Evolutionary conservation across 2,329 filamentous ascomycete species (phyloP), one percentile per base, ranked within the genome.

Genomic region (Scedosporium aurantiacum): DNA sequence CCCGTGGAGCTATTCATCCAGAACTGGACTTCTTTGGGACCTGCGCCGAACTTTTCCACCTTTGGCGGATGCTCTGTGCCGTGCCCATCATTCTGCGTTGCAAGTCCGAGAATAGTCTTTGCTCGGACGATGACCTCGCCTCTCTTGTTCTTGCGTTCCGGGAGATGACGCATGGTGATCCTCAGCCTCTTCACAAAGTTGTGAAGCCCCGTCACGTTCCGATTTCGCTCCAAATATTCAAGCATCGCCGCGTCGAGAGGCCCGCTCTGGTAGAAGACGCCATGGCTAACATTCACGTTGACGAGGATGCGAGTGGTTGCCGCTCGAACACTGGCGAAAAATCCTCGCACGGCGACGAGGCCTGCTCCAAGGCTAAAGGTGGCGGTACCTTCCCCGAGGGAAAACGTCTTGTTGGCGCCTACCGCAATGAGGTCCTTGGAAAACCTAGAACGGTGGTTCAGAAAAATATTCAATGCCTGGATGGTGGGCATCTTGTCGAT

Each of bases 211-310:
- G 58, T 21, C 32, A 65, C 54, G 25, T 62, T 57, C 5, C 43
- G 8, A 45, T 32, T 28, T 10, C 28, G 58, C 12, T 47, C 61
- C 3, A 62, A 54, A 5, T 52, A 59, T 5, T 58, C 60, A 1
- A 45, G 12, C 32, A 70, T 65, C 0, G 69, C 27, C 8, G 63
- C 28, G n/a, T 63, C 55, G 2, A 75, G 66, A 0, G 64, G 63
- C 0, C 66, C 69, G 2, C 63, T 60, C 1, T 68, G 45, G 60
- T 73, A 60, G 27, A 84, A 84, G 18, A 82, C 74, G 2, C 77
- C 78, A 63, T 83, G 78, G 0, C 78, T 78, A 10, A 82, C 77
- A 61, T 85, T 83, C 56, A 75, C 73, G 63, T 85, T 85, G 32
- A 84, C 70, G 0, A 85, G 73, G 1, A 84, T 65, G 0, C 79